Base-by-base conservation (phyloP, 2,329 filamentous ascomycete species). In the Penicillium frequentans region DNA sequence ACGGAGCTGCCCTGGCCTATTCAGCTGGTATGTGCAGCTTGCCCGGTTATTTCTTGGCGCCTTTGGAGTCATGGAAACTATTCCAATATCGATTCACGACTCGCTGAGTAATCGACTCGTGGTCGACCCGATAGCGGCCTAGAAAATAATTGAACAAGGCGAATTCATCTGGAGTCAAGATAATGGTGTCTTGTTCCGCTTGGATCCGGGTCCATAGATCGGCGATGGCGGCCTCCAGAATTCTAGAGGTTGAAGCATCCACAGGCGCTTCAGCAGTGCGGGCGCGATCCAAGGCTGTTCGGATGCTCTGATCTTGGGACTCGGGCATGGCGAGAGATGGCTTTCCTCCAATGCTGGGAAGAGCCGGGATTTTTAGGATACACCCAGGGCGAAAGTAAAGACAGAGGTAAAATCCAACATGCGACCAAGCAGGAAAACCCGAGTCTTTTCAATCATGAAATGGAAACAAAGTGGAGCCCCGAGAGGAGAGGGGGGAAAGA, bases 61-160 rank as follows among this genome's bases (percentile, higher is more conserved):
- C 64, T 52, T 67, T 48, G 19, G 66, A 56, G 47, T 66, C 66
- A 49, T 65, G 67, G 52, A 70, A 70, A 54, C 68, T 75, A 62
- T 83, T 76, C 84, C 84, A 86, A 68, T 82, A 86, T 14, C 83
- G 81, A 59, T 77, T 80, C 51, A 84, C 80, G 11, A 83, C 83
- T 51, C 74, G 75, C 64, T 80, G 79, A 23, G 82, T 79, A 49
- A 83, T 68, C 26, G 39, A 21, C 14, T 21, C 19, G 9, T 74
- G 69, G 16, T 76, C 77, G 58, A 84, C 83, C 29, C 77, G 72
- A 69, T 89, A 91, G 10, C 88, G 84, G 60, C 83, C 75, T 60
- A 90, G 87, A 73, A 89, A 93, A 74, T 88, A 93, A 79, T 95
- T 96, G 84, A 96, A 92, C 58, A 96, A 82, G 54, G 90, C 86